Percentiles rank a stretch among this genome's conserved stretches.
Conservation (phyloP, 2,329 filamentous ascomycete species). For the Phoma herbarum region DNA sequence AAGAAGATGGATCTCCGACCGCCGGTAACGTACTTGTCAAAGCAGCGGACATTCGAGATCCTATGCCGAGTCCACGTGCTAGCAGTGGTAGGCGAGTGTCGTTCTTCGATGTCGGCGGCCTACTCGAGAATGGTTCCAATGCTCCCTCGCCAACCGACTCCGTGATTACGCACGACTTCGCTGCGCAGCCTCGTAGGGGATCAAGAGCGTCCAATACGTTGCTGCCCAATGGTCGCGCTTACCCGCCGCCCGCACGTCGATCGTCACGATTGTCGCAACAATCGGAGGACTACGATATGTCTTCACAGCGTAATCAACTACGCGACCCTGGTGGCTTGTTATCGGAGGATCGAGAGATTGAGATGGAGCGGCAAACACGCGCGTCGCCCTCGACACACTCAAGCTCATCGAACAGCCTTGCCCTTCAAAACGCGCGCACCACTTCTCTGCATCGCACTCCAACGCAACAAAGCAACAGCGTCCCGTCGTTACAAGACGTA, state of each 20-base stretch:
- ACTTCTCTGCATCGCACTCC: conserved; percentile 30
- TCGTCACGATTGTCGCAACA: conserved; percentile 47
- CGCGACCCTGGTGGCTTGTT: conserved; percentile 40
- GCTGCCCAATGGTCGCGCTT: conserved; percentile 34
- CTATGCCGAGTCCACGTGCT: conserved; percentile 49
- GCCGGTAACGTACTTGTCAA: conserved; percentile 38
- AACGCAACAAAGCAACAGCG: conserved; percentile 35
- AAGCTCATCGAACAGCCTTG: conserved; percentile 24
- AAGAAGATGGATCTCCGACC: conserved; percentile 28
- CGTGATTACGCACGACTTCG: conserved; percentile 55
- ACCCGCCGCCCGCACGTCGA: conserved; percentile 39
- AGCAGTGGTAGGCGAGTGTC: conserved; percentile 68
- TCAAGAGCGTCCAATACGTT: conserved; percentile 44
- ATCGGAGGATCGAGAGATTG: conserved; percentile 35
- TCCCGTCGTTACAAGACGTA: conserved; percentile 42
- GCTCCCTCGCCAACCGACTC: conserved; percentile 47
- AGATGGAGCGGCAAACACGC: conserved; percentile 25
- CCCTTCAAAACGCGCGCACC: conserved; percentile 21
- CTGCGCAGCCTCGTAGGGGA: conserved; percentile 40
- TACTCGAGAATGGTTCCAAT: conserved; percentile 66
- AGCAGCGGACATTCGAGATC: conserved; percentile 39
- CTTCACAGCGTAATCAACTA: conserved; percentile 32
- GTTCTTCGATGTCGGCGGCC: conserved; percentile 85
- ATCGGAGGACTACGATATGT: conserved; percentile 46
- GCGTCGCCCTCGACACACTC: conserved; percentile 28